Evolutionary conservation across 495 filamentous ascomycete genomes (phyloP).

Genomic region (Tuber brumale): DNA sequence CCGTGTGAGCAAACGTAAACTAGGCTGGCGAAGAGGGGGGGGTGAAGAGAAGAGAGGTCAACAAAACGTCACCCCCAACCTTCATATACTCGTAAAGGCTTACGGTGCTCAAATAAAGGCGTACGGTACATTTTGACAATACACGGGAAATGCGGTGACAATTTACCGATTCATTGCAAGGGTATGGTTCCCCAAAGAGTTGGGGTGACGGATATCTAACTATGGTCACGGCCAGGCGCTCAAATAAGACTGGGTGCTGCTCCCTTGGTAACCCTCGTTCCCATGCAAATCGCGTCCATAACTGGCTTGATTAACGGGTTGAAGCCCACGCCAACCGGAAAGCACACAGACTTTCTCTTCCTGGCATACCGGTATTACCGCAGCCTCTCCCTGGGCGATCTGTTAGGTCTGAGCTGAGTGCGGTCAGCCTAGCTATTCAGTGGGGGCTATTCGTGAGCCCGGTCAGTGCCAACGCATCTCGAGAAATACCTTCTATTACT

Average conservation of each 20-base stretch:
- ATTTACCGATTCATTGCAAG: slow-evolving; percentile 28
- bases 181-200: slow-evolving; percentile 23
- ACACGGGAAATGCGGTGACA: slow-evolving; percentile 8
- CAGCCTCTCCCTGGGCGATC: not conserved
- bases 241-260: slow-evolving; percentile 32
- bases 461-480: slow-evolving; percentile 1
- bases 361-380: not conserved
- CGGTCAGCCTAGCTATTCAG: not conserved
- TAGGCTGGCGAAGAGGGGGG: slow-evolving; percentile 10
- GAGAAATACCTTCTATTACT: not conserved
- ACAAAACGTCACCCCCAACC: slow-evolving; percentile 20
- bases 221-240: slow-evolving; percentile 26
- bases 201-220: slow-evolving; percentile 15
- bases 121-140: slow-evolving; percentile 26
- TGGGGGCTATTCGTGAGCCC: not conserved
- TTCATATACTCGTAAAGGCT: slow-evolving; percentile 35
- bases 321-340: not conserved
- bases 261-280: slow-evolving; percentile 27
- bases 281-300: slow-evolving; percentile 25
- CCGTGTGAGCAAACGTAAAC: slow-evolving; percentile 6
- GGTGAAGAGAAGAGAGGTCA: slow-evolving; percentile 22
- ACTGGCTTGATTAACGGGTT: slow-evolving; percentile 15
- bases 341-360: not conserved
- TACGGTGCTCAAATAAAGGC: slow-evolving; percentile 16
- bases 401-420: not conserved